A percentile compares a stretch with the other conserved stretches of the same genome.
Conservation (phyloP, 2,329 filamentous ascomycete species). For the Waltergamsia citrina region DNA sequence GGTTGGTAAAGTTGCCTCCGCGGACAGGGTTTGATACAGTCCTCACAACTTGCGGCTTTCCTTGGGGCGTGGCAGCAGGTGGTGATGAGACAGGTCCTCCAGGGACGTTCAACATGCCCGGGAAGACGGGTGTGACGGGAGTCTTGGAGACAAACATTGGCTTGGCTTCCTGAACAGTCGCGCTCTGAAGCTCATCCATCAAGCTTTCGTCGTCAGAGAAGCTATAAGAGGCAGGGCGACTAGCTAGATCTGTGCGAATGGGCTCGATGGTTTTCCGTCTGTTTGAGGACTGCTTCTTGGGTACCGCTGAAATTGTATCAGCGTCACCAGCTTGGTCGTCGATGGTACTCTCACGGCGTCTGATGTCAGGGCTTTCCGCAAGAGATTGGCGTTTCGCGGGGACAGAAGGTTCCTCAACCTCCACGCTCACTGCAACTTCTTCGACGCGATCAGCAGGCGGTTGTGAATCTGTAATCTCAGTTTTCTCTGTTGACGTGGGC, state of each 20-base stretch:
- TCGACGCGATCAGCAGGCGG: too few species aligned
- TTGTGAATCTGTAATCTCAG: too few species aligned
- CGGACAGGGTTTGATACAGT: slow-evolving; percentile 38
- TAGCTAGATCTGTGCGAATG: slow-evolving; percentile 40
- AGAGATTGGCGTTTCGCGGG: background rate
- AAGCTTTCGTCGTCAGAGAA: slow-evolving; percentile 67
- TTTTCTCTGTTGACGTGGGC: background rate
- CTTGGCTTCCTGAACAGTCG: slow-evolving; percentile 75
- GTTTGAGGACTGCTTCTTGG: background rate
- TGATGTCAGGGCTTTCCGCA: background rate
- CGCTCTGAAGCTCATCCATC: slow-evolving; percentile 77
- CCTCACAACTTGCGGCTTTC: slow-evolving; percentile 23
- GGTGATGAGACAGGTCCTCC: background rate
- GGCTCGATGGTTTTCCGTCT: slow-evolving; percentile 33
- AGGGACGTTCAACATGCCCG: slow-evolving; percentile 17
- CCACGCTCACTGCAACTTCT: too few species aligned
- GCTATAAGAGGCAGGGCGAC: slow-evolving; percentile 22
- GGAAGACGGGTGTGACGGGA: slow-evolving; percentile 61
- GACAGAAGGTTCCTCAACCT: background rate
- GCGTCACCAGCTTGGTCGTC: slow-evolving; percentile 11
- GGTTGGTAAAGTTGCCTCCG: slow-evolving; percentile 29
- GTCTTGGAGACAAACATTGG: slow-evolving; percentile 72
- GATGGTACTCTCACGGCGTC: background rate
- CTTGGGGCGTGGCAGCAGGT: background rate
- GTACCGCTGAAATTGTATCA: slow-evolving; percentile 12